Base-by-base conservation (phyloP, 2,329 filamentous ascomycete genomes). In the Trichoderma endophyticum region DNA sequence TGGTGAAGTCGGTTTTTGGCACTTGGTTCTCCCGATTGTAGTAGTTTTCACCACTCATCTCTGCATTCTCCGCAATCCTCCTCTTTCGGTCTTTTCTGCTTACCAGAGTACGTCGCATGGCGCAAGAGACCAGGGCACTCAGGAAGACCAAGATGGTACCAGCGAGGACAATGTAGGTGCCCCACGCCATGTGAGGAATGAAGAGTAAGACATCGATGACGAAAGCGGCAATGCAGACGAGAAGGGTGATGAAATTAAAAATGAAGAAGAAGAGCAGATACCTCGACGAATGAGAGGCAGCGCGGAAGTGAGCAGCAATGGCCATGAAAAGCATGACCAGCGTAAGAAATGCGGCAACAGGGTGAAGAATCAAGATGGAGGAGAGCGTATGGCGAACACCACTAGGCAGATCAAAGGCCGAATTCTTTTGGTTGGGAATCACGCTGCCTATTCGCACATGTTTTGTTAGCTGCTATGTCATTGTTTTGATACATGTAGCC, bases 41-140 rank as follows among this genome's bases (percentile, higher is more conserved):
- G 80, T 92, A 98, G 79, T 95, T 96, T 77, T 96, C 91, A 32
- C 95, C 95, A 80, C 93, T 98, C 95, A 98, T 98, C 80, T 98
- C 95, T 8, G 95, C 93, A 79, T 98, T 97, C 81, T 97, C 93
- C 3, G 91, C 94, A 79, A 98, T 97, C 60, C 94, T 90, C 84
- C 91, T 93, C 86, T 96, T 95, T 74, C 95, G 89, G n/a, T 95
- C 93, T 84, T 98, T 98, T 77, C 95, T 90, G 81, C 93, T 93
- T 73, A 98, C 93, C 71, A 98, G 85, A 3, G 95, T 97, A 73
- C 95, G 90, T 75, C 96, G 92, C 94, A 98, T 98, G 26, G 94
- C 94, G 80, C 95, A 99, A 9, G 94, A 95, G 43, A 98, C 90
- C 71, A 99, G 88, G 56, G 91, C 92, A 79, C 93, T 93, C 28